Conservation (phyloP, 768 basidiomycete species). For the Mycena olivaceomarginata region DNA sequence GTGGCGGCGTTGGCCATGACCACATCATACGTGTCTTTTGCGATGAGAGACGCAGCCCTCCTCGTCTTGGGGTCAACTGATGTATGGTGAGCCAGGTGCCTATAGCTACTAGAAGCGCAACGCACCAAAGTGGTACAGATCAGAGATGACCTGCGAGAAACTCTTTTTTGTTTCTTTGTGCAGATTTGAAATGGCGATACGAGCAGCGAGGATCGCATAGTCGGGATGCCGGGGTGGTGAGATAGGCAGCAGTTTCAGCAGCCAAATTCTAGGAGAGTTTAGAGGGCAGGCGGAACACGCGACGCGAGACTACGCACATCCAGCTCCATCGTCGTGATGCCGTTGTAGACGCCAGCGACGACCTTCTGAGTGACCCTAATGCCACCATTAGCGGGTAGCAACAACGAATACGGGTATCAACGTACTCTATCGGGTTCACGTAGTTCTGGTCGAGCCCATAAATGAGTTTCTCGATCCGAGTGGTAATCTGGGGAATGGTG, state of each 20-base stretch:
- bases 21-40: conserved; percentile 88
- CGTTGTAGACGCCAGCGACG: conserved; percentile 94
- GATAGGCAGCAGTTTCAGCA: conserved; percentile 96
- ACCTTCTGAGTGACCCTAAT: conserved; percentile 93
- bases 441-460: conserved; percentile 97
- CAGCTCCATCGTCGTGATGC: conserved; percentile 97
- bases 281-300: conserved; percentile 66
- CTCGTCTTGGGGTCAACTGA: conserved; percentile 97
- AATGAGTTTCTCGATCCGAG: conserved; percentile 93
- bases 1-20: conserved; percentile 88
- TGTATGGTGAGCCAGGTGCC: background rate
- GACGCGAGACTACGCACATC: conserved; percentile 76
- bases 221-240: conserved; percentile 99
- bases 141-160: conserved; percentile 94
- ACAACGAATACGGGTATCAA: background rate
- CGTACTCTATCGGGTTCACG: conserved; percentile 95
- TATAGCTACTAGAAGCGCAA: background rate
- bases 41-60: conserved; percentile 91
- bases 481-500: conserved; percentile 78
- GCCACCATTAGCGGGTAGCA: conserved; percentile 14
- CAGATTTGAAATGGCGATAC: conserved; percentile 98
- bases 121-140: conserved; percentile 91
- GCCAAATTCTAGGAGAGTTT: conserved; percentile 93
- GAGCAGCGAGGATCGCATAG: conserved; percentile 98
- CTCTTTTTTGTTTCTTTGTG: conserved; percentile 99